Conservation (phyloP, 2,329 filamentous ascomycete species). For the Aaosphaeria pasadenensis region DNA sequence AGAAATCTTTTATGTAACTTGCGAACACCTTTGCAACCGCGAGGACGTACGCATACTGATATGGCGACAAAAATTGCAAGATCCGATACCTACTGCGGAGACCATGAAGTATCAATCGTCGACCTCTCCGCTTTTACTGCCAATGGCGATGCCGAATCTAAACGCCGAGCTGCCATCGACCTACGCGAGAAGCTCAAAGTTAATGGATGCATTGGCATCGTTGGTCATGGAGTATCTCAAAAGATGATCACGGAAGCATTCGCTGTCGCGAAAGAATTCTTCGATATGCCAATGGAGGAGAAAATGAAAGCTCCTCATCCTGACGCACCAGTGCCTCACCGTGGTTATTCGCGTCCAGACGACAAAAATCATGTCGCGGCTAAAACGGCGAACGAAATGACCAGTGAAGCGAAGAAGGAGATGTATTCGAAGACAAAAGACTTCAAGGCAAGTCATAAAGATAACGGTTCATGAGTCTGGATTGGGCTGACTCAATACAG, state of each 20-base stretch:
- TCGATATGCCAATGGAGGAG: conserved; percentile 42
- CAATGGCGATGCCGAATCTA: conserved; percentile 13
- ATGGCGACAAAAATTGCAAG: too few species aligned
- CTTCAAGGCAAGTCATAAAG: conserved; percentile 23
- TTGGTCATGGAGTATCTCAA: conserved; percentile 45
- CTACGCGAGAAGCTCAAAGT: conserved; percentile 42
- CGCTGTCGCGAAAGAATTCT: conserved; percentile 43
- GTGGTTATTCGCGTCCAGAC: conserved; percentile 54
- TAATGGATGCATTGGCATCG: conserved; percentile 50
- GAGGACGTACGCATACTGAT: too few species aligned
- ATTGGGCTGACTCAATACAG: conserved; percentile 2
- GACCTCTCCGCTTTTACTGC: conserved; percentile 40
- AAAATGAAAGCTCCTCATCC: conserved; percentile 52
- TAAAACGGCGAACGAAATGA: too few species aligned
- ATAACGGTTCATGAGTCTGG: background rate
- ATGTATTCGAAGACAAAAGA: too few species aligned
- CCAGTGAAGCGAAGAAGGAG: too few species aligned
- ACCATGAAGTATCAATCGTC: conserved; percentile 31
- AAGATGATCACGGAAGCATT: conserved; percentile 36
- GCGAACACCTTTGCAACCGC: too few species aligned
- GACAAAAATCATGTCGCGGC: conserved; percentile 53
- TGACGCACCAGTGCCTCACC: conserved; percentile 48
- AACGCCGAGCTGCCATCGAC: conserved; percentile 34
- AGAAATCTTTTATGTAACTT: too few species aligned
- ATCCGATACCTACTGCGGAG: background rate